Evolutionary conservation across 73 alveolate genomes (phyloP).

Genomic region (Symbiodinium pilosum): DNA sequence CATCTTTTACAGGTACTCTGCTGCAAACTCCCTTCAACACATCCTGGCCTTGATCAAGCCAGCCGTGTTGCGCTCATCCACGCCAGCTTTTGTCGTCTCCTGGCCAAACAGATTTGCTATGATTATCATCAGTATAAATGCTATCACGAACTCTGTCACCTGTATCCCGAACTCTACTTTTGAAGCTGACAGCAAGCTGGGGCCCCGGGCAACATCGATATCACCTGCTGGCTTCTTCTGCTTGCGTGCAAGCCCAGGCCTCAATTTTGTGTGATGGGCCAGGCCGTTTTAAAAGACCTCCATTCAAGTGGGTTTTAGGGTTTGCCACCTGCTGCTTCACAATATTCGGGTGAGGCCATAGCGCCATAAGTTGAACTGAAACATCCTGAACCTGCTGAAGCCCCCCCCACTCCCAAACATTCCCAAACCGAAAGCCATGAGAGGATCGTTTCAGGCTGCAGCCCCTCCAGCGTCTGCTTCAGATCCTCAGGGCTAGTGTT

Average conservation of each 20-base stretch:
- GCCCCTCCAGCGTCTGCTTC: conserved; percentile 78
- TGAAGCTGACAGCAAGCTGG: background rate
- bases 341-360: too few species aligned
- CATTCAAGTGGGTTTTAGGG: too few species aligned
- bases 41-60: conserved; percentile 56
- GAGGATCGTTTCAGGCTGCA: background rate
- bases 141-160: background rate
- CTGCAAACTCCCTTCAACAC: background rate
- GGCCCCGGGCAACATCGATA: too few species aligned
- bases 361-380: background rate
- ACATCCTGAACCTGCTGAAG: background rate
- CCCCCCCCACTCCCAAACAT: background rate
- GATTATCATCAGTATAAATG: background rate
- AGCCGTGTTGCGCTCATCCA: conserved; percentile 44
- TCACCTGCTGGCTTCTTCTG: background rate
- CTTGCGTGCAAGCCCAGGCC: conserved; percentile 12
- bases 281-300: too few species aligned
- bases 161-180: background rate
- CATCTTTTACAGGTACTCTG: too few species aligned
- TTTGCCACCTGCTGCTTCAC: too few species aligned
- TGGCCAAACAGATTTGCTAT: too few species aligned
- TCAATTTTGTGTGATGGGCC: too few species aligned
- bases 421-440: too few species aligned
- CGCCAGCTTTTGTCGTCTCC: background rate
- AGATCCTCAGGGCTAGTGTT: too few species aligned